These are phyloP conservation scores for Microthlaspi erraticum DNA, from an alignment of 345 rosid genomes.

Conservation along the genomic window DNA sequence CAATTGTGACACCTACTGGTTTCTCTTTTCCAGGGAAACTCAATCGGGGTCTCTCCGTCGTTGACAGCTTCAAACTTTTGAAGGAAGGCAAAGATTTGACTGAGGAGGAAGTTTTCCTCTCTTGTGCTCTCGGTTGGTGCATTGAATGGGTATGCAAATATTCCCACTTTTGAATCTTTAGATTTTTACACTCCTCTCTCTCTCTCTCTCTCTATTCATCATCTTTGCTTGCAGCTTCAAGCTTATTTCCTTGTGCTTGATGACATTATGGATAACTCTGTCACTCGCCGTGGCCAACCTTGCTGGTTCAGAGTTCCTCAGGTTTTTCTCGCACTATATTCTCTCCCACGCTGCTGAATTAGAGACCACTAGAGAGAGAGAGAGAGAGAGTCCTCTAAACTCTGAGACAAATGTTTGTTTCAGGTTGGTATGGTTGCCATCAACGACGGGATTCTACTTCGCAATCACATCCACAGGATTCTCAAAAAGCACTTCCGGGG, in stretches of 20 bases:
- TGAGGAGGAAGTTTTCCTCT: conserved; percentile 67
- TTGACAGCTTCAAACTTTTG: conserved; percentile 75
- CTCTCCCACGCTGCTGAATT: neutral
- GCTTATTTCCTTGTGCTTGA: conserved; percentile 82
- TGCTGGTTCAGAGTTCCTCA: conserved; percentile 85
- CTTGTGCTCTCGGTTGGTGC: conserved; percentile 89
- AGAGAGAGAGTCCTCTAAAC: neutral
- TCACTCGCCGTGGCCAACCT: conserved; percentile 84
- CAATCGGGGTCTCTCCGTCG: conserved; percentile 90
- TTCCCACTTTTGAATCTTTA: neutral
- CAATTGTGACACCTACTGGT: neutral
- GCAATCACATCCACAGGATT: conserved; percentile 70
- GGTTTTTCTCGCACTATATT: conserved; percentile 44
- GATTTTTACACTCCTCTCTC: neutral
- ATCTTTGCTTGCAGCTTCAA: conserved; percentile 67
- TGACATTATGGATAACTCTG: conserved; percentile 86
- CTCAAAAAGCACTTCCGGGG: conserved; percentile 60
- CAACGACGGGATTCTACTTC: conserved; percentile 66
- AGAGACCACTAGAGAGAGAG: neutral
- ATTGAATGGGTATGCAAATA: conserved; percentile 74
- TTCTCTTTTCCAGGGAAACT: conserved; percentile 67
- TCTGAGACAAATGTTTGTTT: conserved; percentile 25
- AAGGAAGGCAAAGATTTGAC: conserved; percentile 67
- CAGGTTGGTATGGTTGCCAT: conserved; percentile 83
- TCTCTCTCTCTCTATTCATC: neutral